Evolutionary conservation across 768 basidiomycete species (phyloP), one percentile per base, ranked within the genome.

Genomic region (Suillus clintonianus): DNA sequence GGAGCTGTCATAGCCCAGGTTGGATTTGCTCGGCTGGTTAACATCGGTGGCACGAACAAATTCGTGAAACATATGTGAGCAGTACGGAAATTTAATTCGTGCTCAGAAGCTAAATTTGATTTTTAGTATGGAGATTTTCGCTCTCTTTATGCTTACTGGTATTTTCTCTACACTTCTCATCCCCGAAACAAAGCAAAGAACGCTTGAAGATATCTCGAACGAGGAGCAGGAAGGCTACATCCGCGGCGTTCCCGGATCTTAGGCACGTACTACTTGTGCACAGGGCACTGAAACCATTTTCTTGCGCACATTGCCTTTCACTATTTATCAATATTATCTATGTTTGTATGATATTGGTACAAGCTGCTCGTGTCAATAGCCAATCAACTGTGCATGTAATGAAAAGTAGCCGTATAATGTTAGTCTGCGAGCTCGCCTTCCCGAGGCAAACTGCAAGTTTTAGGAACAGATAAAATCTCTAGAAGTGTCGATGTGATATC

Each of bases 61-160:
- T 91, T 87, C 70, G 80, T 91, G 63, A 74, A 85, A 65, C 89
- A 92, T 72, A 88, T 92, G 89, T 90, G 64, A 64, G 88, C 78
- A 24, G 67, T 42, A 37, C 37, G 59, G 43, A n/a, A n/a, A 30
- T 65, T 6, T 55, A 27, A 27, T 59, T 37, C 34, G 15, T 48
- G 19, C 24, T 65, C n/a, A 22, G 55, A 61, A 51, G 50, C 11
- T 65, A 69, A 6, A 68, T 62, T 17, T 30, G 48, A 42, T 24
- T 9, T 58, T 45, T 60, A 89, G 88, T 68, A 78, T 95, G 58
- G 85, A 94, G 77, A 86, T 95, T 61, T 92, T 94, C 65, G 92
- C 92, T 15, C 77, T 92, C 60, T 94, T 94, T 82, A 95, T 93
- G 92, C 74, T 93, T 59, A 93, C 90, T 2, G 93, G 93, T 53